Percentiles rank a stretch among this genome's conserved stretches.
Conservation (phyloP, 176 grass and related monocot species). For the Themeda triandra region DNA sequence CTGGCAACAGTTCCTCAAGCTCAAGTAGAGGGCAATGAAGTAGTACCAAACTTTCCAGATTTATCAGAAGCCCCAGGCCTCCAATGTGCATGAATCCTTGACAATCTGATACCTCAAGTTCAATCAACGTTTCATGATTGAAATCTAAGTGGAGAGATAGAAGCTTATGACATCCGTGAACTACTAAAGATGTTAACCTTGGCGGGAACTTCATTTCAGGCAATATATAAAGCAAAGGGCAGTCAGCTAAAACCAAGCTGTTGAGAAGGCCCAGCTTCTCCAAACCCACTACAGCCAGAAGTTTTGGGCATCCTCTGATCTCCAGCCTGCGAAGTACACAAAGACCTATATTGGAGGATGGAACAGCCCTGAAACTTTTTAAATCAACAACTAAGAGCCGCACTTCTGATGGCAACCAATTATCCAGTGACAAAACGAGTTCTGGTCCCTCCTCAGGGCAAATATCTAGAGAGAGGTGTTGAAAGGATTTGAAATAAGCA, state of each 20-base stretch:
- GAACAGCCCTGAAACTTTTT: background rate
- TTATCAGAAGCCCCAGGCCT: background rate
- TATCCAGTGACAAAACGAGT: background rate
- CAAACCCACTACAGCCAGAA: slow-evolving; percentile 3
- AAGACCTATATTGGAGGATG: background rate
- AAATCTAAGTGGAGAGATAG: slow-evolving; percentile 8
- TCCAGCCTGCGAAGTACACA: slow-evolving; percentile 21
- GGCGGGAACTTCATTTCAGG: background rate
- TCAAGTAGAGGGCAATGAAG: slow-evolving; percentile 17
- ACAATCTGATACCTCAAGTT: slow-evolving; percentile 39
- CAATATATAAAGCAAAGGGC: slow-evolving; percentile 11
- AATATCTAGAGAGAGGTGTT: slow-evolving; percentile 18
- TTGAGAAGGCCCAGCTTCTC: background rate
- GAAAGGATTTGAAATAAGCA: background rate
- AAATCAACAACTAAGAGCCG: background rate
- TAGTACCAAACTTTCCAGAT: slow-evolving; percentile 34
- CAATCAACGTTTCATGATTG: background rate
- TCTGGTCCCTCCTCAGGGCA: background rate
- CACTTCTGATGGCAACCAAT: slow-evolving; percentile 4
- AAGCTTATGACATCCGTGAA: slow-evolving; percentile 36
- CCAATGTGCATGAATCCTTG: background rate
- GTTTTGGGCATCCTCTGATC: slow-evolving; percentile 34
- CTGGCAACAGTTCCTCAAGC: background rate
- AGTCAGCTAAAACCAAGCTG: slow-evolving; percentile 27
- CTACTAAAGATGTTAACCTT: background rate